These are phyloP conservation scores for Sporisorium exsertum DNA, from an alignment of 1,284 basidiomycete genomes.

Conservation along the genomic window DNA sequence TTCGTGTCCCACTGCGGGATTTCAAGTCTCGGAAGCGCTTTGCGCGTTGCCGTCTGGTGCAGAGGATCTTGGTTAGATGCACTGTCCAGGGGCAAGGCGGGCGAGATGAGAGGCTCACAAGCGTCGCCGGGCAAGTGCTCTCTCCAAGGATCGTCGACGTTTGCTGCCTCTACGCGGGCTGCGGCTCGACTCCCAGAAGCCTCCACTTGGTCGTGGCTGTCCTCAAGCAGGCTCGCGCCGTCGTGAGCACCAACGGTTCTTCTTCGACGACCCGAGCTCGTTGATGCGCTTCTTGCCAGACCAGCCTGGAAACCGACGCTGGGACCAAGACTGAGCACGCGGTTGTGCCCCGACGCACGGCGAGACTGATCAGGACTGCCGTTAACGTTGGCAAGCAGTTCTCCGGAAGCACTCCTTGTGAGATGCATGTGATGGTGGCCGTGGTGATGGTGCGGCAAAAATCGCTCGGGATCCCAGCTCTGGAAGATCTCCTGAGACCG, in stretches of 20 bases:
- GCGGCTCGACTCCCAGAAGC: neutral
- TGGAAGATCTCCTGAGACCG: constrained; percentile 58
- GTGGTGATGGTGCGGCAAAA: constrained; percentile 55
- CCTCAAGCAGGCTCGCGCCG: constrained; percentile 4
- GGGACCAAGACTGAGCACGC: constrained; percentile 33
- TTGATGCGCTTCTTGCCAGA: constrained; percentile 22
- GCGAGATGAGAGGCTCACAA: constrained; percentile 50
- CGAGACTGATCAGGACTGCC: constrained; percentile 18
- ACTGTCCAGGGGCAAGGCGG: constrained; percentile 33
- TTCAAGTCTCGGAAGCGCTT: constrained; percentile 35
- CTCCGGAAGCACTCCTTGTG: constrained; percentile 26
- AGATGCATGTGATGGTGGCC: constrained; percentile 10
- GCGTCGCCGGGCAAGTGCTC: constrained; percentile 51
- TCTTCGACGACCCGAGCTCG: constrained; percentile 22
- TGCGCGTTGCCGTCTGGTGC: constrained; percentile 21
- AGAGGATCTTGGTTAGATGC: constrained; percentile 10
- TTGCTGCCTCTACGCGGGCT: constrained; percentile 32
- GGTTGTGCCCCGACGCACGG: constrained; percentile 26
- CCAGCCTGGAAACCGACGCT: constrained; percentile 5
- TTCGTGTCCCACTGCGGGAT: constrained; percentile 48
- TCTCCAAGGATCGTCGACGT: constrained; percentile 57
- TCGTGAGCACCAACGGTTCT: constrained; percentile 35
- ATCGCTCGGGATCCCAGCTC: constrained; percentile 60
- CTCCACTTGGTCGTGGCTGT: neutral
- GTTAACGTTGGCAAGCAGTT: neutral